Evolutionary conservation across 371 early-diverging fungal species (phyloP), one percentile per base, ranked within the genome.

Genomic region (Mortierella sp.): DNA sequence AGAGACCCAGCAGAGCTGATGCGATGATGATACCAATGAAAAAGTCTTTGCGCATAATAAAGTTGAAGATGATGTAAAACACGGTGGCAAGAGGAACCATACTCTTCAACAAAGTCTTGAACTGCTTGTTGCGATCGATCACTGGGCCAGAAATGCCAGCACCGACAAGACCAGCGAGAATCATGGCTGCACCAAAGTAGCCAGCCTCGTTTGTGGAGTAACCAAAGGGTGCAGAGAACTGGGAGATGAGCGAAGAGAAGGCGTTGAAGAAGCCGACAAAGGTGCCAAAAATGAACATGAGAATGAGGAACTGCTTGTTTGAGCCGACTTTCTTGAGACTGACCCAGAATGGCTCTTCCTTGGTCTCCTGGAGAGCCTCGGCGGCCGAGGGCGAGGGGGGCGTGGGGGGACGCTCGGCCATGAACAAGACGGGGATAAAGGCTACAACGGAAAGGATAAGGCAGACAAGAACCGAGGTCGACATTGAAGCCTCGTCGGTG

Each of bases 201-300:
- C 92, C 91, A 39, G 87, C 87, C 32, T 91, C 86, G 40, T 83
- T 85, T 54, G 91, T 84, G 1, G 85, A 68, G 72, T 92, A 93
- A 16, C 91, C 93, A 73, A 89, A 92, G 18, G 93, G 93, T 20
- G 78, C 76, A 16, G 91, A 81, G 59, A 89, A 90, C 69, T 90
- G 87, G 37, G 87, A 86, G 68, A 92, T 86, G 11, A 92, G 77
- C 18, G 90, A 91, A 22, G 88, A 86, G 84, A 89, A 89, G 54
- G 90, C 88, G 63, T 90, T 90, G 73, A 91, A 92, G 61, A 90
- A 81, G 4, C 92, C 93, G 59, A 91, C 85, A 71, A 89, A 87
- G 35, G 88, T 73, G 16, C 90, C 89, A 70, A 91, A 89, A 58
- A 90, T 66, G 39, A 86, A 70, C 65, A 86, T 85, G 30, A 93